Percentiles rank a stretch among this genome's conserved stretches.
These are phyloP conservation scores for Raphidocelis subcapitata DNA, from an alignment of 139 green algal genomes.

Conservation along the genomic window DNA sequence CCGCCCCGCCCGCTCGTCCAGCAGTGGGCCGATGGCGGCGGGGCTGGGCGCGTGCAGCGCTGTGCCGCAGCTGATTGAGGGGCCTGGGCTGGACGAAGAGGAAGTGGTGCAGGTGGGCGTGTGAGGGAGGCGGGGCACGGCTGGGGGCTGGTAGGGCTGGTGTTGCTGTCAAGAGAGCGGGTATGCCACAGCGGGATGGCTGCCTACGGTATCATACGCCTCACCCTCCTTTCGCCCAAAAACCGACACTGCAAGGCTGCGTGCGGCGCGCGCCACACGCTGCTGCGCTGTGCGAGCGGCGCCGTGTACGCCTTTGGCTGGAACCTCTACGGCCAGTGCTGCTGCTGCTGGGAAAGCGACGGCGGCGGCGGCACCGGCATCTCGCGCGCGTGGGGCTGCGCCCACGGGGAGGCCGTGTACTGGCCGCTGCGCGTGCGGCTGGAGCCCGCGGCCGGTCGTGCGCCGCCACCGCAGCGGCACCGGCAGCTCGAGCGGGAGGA, in stretches of 20 bases:
- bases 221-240: no score
- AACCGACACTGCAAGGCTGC: conserved; percentile 6
- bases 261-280: conserved; percentile 15
- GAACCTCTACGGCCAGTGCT: conserved; percentile 20
- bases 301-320: conserved; percentile 11
- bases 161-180: background rate
- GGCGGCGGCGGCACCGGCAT: no score
- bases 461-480: no score
- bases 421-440: no score
- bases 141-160: background rate
- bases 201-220: no score
- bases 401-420: no score
- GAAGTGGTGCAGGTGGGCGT: conserved; percentile 15
- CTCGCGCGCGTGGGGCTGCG: no score
- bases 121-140: background rate
- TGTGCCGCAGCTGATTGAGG: conserved; percentile 3
- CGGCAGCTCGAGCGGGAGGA: no score
- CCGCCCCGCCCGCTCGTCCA: background rate
- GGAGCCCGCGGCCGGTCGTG: no score
- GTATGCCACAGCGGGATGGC: background rate
- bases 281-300: background rate
- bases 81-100: background rate
- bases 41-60: background rate
- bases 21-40: no score
- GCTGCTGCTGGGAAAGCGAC: background rate